Conservation (phyloP, 2,329 filamentous ascomycete genomes). For the Apiospora malaysiana region DNA sequence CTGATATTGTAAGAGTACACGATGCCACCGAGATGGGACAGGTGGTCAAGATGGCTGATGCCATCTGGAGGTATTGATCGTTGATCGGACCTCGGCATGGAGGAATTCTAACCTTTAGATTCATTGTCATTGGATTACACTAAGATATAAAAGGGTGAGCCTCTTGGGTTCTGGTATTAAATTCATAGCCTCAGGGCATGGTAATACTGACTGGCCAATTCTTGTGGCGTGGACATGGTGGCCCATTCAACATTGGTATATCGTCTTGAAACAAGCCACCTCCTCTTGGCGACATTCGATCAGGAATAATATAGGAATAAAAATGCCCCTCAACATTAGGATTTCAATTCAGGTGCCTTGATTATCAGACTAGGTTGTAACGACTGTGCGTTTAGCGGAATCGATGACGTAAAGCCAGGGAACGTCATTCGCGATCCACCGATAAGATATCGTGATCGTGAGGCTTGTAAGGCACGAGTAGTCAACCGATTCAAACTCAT, state of each 20-base stretch:
- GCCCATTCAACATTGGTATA: neutral
- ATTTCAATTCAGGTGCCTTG: neutral
- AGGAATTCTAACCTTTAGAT: neutral
- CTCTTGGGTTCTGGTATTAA: too few relatives aligned
- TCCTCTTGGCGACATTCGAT: neutral
- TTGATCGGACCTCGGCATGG: neutral
- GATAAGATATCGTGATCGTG: neutral
- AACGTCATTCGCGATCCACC: neutral
- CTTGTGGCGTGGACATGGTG: neutral
- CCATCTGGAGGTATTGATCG: slow-evolving; percentile 74
- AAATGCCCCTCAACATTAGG: neutral
- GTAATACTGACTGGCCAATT: neutral
- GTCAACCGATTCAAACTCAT: too few relatives aligned
- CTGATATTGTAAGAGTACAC: slow-evolving; percentile 91
- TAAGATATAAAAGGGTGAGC: neutral
- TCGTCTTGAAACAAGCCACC: neutral
- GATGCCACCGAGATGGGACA: slow-evolving; percentile 86
- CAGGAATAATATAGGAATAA: neutral
- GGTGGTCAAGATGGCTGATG: slow-evolving; percentile 87
- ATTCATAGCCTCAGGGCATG: neutral
- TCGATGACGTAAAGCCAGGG: slow-evolving; percentile 1
- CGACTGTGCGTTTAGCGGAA: neutral
- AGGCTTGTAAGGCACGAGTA: neutral
- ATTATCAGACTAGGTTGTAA: neutral
- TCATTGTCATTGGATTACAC: neutral